Conservation (phyloP, 352 stramenopile genomes). For the Bremia lactucae region DNA sequence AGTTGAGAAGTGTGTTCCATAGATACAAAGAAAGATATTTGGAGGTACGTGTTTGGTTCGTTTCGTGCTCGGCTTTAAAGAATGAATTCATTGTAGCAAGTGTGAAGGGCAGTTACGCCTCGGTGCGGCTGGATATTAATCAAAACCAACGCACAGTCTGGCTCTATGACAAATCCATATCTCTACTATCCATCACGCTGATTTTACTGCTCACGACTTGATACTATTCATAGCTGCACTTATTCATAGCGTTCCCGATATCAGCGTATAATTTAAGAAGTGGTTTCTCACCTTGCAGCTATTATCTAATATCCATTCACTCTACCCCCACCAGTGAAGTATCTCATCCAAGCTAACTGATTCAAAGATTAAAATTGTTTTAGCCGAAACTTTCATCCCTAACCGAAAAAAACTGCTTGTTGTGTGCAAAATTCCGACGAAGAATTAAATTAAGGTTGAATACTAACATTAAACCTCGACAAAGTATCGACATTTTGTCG, state of each 20-base stretch:
- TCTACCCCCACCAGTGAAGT: background rate
- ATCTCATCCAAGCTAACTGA: background rate
- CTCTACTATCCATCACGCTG: background rate
- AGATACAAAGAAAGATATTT: conserved; percentile 30
- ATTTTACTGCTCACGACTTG: background rate
- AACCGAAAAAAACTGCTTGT: background rate
- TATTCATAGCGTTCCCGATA: background rate
- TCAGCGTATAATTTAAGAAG: conserved; percentile 1
- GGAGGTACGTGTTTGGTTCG: conserved; percentile 12
- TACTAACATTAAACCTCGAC: conserved; percentile 20
- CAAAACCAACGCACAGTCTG: conserved; percentile 3
- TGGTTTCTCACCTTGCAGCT: conserved; percentile 7
- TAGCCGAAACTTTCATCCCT: background rate
- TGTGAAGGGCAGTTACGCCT: conserved; percentile 19
- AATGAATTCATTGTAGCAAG: conserved; percentile 1
- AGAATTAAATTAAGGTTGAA: too few species aligned
- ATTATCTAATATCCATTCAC: background rate
- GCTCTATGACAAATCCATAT: conserved; percentile 6
- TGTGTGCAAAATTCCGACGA: background rate
- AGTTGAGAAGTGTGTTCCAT: conserved; percentile 33
- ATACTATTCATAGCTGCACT: conserved; percentile 3
- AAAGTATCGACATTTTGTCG: conserved; percentile 27
- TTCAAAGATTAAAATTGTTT: background rate
- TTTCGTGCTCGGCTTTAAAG: conserved; percentile 9
- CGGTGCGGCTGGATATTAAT: conserved; percentile 8